Conservation (phyloP, 2,329 filamentous ascomycete species). For the Aaosphaeria arxii region DNA sequence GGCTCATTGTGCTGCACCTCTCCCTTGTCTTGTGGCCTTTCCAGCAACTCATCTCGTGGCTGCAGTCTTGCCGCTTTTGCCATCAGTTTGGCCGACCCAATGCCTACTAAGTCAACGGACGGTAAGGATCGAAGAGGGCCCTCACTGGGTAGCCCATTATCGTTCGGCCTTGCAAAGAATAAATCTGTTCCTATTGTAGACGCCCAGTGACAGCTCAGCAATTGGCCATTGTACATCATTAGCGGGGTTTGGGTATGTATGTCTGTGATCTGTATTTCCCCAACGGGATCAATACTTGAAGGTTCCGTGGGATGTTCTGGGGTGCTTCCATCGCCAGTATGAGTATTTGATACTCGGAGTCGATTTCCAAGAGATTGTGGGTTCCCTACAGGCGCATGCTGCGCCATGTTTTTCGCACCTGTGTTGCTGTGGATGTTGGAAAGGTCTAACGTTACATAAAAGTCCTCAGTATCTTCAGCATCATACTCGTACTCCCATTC, state of each 20-base stretch:
- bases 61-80: conserved; percentile 62
- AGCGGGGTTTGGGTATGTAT: conserved; percentile 74
- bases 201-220: conserved; percentile 79
- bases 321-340: no score
- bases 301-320: not conserved
- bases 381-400: no score
- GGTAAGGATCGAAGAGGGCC: conserved; percentile 50
- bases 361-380: no score
- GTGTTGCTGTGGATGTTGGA: conserved; percentile 35
- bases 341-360: no score
- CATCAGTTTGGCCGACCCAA: conserved; percentile 66
- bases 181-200: conserved; percentile 82
- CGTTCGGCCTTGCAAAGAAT: conserved; percentile 54
- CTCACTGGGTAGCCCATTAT: conserved; percentile 16
- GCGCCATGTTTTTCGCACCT: not conserved
- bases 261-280: conserved; percentile 74
- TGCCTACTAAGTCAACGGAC: conserved; percentile 69
- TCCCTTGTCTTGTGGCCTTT: conserved; percentile 2
- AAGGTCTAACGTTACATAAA: conserved; percentile 61
- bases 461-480: conserved; percentile 53
- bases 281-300: conserved; percentile 10
- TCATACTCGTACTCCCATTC: conserved; percentile 64
- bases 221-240: conserved; percentile 72
- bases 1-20: conserved; percentile 2
- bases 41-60: conserved; percentile 27